Evolutionary conservation across 2,329 filamentous ascomycete genomes (phyloP), one percentile per base, ranked within the genome.

Genomic region (Amesomyces nigricolor): DNA sequence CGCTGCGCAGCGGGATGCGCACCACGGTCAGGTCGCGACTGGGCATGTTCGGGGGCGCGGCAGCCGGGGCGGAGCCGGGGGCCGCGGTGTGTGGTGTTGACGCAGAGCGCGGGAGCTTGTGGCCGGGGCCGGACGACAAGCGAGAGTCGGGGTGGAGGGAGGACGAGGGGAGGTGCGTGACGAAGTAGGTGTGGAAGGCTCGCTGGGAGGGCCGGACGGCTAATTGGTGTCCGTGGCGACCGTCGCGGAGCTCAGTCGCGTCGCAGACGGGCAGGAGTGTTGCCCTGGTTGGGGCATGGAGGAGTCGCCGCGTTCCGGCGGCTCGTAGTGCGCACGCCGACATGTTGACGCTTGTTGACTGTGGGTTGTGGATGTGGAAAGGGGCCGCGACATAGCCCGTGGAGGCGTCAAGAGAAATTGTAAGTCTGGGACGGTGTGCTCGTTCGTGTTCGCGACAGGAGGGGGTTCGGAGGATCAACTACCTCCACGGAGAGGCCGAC

Each of bases 101-200:
- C 22, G 89, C 89, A 63, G 89, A 82, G 64, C 91, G 87, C 47
- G 91, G 91, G 5, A 96, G 82, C 70, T 94, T 91, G 70, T 96
- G 91, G 63, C 89, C 87, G 30, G 84, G 83, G 3, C 84, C 85
- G 29, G 74, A 68, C 16, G 78, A 73, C 19, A 77, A 74, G 53
- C 84, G 79, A 37, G 88, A 88, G 71, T 97, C 92, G 7, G 94
- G 92, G 64, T 96, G 89, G 44, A 96, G 79, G 3, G 91, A 96
- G 13, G 91, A 95, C 16, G 91, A 95, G 4, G 94, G 92, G 1
- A 99, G 81, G 70, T 96, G 90, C 8, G 94, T 96, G 57, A 97
- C 89, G 71, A 99, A 99, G 76, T 99, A 97, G 65, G 95, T 91
- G 75, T 96, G 91, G 71, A 97, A 97, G 60, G 72, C 70, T 47